phyloP scores from a whole-genome alignment of 768 basidiomycete genomes.

The Naematelia encephala region DNA sequence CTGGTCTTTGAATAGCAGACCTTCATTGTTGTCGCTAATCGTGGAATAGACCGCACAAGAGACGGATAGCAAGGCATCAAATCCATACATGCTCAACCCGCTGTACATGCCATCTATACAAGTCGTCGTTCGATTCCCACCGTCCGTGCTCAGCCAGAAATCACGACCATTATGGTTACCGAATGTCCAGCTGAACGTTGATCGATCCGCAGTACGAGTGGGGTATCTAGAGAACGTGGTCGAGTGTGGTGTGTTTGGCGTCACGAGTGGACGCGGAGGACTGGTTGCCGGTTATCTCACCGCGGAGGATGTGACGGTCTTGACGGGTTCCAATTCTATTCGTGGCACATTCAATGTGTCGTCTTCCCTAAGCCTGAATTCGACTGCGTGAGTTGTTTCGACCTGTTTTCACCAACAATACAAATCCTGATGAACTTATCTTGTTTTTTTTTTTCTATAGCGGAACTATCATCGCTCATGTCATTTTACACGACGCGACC shows the following conservation, averaged over 20 bases:
- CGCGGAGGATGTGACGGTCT: slow-evolving; percentile 28
- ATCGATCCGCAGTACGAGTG: slow-evolving; percentile 38
- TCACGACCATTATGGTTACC: slow-evolving; percentile 14
- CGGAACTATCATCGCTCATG: slow-evolving; percentile 24
- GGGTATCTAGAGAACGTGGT: slow-evolving; percentile 34
- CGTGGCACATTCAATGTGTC: slow-evolving; percentile 43
- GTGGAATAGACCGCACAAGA: slow-evolving; percentile 25
- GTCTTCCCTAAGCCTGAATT: slow-evolving; percentile 36
- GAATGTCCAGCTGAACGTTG: slow-evolving; percentile 23
- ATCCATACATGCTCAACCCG: slow-evolving; percentile 34
- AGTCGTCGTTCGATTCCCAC: slow-evolving; percentile 36
- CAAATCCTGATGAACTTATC: neutral
- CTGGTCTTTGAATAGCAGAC: neutral
- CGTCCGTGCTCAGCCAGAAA: slow-evolving; percentile 15
- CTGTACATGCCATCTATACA: slow-evolving; percentile 26
- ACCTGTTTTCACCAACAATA: neutral
- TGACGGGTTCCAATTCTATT: slow-evolving; percentile 32
- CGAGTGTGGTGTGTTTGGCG: slow-evolving; percentile 26
- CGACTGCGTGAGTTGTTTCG: slow-evolving; percentile 36
- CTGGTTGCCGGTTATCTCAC: slow-evolving; percentile 32
- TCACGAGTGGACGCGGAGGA: slow-evolving; percentile 30
- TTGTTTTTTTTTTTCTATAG: slow-evolving; percentile 2
- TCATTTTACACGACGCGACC: slow-evolving; percentile 21
- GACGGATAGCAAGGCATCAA: slow-evolving; percentile 41
- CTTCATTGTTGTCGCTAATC: neutral